Conservation (phyloP, 2,329 filamentous ascomycete species). For the Microascus cirrosus region DNA sequence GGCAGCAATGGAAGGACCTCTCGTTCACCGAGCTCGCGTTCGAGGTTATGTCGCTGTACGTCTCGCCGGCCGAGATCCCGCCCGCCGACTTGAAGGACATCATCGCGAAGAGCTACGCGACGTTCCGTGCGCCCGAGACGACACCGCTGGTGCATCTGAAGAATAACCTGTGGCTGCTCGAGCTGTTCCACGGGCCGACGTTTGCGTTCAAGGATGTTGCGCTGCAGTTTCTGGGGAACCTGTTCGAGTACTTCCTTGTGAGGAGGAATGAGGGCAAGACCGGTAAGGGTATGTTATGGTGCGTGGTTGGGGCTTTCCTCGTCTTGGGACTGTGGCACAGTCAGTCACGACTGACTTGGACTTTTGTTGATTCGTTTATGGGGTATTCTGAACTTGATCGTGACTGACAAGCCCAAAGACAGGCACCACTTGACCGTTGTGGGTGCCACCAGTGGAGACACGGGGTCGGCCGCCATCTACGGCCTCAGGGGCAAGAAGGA, state of each 20-base stretch:
- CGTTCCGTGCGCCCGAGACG: slow-evolving; percentile 70
- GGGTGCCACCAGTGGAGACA: slow-evolving; percentile 79
- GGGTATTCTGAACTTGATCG: not conserved
- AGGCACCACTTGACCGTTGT: slow-evolving; percentile 77
- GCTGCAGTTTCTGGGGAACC: slow-evolving; percentile 88
- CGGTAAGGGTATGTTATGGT: slow-evolving; percentile 31
- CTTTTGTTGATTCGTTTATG: not conserved
- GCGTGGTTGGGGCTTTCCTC: not conserved
- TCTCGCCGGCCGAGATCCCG: slow-evolving; percentile 75
- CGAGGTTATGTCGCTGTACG: slow-evolving; percentile 78
- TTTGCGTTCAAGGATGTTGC: slow-evolving; percentile 88
- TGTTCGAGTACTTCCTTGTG: slow-evolving; percentile 81
- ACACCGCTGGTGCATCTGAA: slow-evolving; percentile 67
- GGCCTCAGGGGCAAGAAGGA: slow-evolving; percentile 92
- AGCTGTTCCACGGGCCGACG: slow-evolving; percentile 92
- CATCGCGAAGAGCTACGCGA: slow-evolving; percentile 75
- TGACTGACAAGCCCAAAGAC: slow-evolving; percentile 27
- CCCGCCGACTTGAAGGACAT: slow-evolving; percentile 69
- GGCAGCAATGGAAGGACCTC: slow-evolving; percentile 67
- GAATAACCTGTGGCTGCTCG: slow-evolving; percentile 71
- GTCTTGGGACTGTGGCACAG: not conserved
- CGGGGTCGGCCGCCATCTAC: slow-evolving; percentile 91
- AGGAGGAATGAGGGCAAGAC: slow-evolving; percentile 61
- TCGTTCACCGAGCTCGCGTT: slow-evolving; percentile 74
- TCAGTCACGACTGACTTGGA: not conserved